Evolutionary conservation across 441 rosid species (phyloP).

Genomic region (Eruca vesicaria): DNA sequence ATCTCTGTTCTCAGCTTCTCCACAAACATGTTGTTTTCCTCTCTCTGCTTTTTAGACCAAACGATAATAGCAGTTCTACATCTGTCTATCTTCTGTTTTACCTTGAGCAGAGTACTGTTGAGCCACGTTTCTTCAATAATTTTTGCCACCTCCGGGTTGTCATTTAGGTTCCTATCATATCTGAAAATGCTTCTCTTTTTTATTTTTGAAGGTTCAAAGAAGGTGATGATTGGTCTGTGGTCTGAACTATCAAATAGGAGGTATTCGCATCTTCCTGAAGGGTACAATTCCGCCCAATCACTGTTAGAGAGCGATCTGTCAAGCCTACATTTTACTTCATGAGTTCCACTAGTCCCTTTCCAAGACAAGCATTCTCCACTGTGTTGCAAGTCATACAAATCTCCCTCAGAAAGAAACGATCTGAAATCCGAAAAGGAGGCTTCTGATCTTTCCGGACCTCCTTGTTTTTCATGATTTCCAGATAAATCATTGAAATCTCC

Average conservation of each 20-base stretch:
- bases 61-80: neutral
- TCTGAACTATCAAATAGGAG: neutral
- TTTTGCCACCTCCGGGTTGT: neutral
- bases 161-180: neutral
- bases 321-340: neutral
- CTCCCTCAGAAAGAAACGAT: neutral
- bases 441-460: neutral
- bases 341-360: neutral
- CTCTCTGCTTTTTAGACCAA: neutral
- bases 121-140: neutral
- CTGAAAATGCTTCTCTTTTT: neutral
- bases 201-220: neutral
- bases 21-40: too few species aligned
- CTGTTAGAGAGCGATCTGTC: neutral
- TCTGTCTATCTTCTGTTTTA: neutral
- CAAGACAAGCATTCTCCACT: neutral
- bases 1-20: too few species aligned
- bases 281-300: neutral
- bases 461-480: too few species aligned
- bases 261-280: neutral
- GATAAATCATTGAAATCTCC: neutral
- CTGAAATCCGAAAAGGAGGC: neutral
- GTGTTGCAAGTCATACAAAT: neutral
- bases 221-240: neutral
- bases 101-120: neutral